Base-by-base conservation (phyloP, 306 rosid species). In the Herpetospermum pedunculosum region DNA sequence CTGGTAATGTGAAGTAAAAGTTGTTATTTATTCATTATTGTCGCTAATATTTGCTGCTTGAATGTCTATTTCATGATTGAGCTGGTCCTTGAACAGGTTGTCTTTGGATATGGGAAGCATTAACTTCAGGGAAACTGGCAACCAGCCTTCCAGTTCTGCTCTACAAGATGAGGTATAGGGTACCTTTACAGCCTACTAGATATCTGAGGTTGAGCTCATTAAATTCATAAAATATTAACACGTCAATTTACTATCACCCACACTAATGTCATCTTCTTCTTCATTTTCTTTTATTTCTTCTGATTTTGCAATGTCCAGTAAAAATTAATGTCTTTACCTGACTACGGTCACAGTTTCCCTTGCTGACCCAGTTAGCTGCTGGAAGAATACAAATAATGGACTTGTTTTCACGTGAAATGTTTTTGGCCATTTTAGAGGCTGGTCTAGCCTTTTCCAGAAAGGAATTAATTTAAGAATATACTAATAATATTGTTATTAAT, bases 101-200 rank as follows among this genome's bases (percentile, higher is more conserved):
- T 91, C 97, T 53, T 73, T 91, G 41, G 99, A 94, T 85, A 49
- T 94, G 65, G 91, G 98, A 62, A 91, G 83, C 76, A 83, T 94
- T 82, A 91, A 87, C 77, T 83, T 86, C 60, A 86, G 87, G 82
- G 97, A 91, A 41, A 77, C 37, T 37, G 41, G 70, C 73, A 79
- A 77, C 53, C 87, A 74, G 64, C 82, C 81, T 68, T 67, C 95
- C 76, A 29, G 86, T 54, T 79, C 85, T 35, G 97, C 83, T 77
- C 81, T 94, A 80, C 90, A 94, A 83, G 98, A 94, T 76, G 98
- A 94, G 95, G 98, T 91, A 83, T 76, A 70, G 44, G 55, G 49
- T 18, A 18, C 37, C 8, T 34, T 35, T 48, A 54, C 21, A 4
- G 7, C n/a, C 38, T 23, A 67, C 41, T 14, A 12, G 21, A 19